A percentile compares a stretch with the other conserved stretches of the same genome.
phyloP scores from a whole-genome alignment of 495 filamentous ascomycete genomes.

The Penicillium robsamsonii region DNA sequence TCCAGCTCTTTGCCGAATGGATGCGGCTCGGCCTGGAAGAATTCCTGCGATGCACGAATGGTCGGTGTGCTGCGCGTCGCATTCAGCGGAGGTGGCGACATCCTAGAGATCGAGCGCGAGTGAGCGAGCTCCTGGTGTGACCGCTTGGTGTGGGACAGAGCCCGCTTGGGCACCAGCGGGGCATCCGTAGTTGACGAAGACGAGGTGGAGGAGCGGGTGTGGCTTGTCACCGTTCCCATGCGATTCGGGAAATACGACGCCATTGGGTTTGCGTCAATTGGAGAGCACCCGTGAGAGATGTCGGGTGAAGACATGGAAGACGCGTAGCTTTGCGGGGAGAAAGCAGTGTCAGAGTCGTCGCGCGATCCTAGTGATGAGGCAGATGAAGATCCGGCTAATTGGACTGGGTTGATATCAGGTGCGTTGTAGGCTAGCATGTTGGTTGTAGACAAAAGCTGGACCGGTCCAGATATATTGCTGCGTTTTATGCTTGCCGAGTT shows the following conservation, averaged over 20 bases:
- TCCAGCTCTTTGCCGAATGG: slow-evolving; percentile 52
- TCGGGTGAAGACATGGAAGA: slow-evolving; percentile 70
- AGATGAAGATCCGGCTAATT: slow-evolving; percentile 54
- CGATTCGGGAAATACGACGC: slow-evolving; percentile 72
- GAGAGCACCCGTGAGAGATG: slow-evolving; percentile 57
- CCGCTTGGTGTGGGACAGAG: slow-evolving; percentile 81
- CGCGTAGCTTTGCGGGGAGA: slow-evolving; percentile 55
- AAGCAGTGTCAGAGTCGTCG: slow-evolving; percentile 61
- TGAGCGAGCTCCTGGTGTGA: slow-evolving; percentile 64
- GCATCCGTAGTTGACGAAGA: slow-evolving; percentile 50
- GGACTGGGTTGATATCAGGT: slow-evolving; percentile 59
- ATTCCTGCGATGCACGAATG: slow-evolving; percentile 41
- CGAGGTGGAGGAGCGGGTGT: slow-evolving; percentile 42
- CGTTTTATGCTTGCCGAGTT: slow-evolving; percentile 50
- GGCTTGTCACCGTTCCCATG: slow-evolving; percentile 42
- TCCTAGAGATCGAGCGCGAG: slow-evolving; percentile 61
- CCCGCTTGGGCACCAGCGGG: slow-evolving; percentile 69
- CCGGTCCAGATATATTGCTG: slow-evolving; percentile 78
- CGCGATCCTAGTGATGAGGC: slow-evolving; percentile 53
- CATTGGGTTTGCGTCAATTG: slow-evolving; percentile 70
- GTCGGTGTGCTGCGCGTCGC: slow-evolving; percentile 35
- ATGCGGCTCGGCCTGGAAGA: slow-evolving; percentile 46
- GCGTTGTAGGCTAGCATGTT: slow-evolving; percentile 95
- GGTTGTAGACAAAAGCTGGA: slow-evolving; percentile 87
- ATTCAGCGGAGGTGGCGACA: slow-evolving; percentile 42